phyloP scores from a whole-genome alignment of 805 yeast species.

The Candida golubevii region DNA sequence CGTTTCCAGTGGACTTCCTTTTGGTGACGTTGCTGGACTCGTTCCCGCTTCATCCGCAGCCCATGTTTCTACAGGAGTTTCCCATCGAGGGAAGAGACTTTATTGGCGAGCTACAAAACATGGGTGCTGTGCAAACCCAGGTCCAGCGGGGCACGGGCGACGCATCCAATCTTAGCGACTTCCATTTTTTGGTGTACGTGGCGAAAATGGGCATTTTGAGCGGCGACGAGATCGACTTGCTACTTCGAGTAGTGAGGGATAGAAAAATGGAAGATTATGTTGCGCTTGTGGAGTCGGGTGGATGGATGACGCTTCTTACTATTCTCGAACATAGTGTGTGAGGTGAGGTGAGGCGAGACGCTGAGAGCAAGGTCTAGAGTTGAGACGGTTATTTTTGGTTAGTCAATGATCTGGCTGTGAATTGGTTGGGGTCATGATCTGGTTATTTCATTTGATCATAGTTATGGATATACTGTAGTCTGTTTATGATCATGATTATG shows the following conservation, averaged over 20 bases:
- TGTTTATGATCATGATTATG: no score
- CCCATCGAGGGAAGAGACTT: conserved; percentile 79
- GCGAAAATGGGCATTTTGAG: conserved; percentile 54
- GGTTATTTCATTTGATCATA: no score
- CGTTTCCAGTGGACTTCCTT: conserved; percentile 36
- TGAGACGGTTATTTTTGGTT: no score
- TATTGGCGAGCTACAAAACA: conserved; percentile 70
- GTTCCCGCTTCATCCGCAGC: conserved; percentile 64
- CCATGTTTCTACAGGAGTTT: conserved; percentile 52
- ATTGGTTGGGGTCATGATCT: no score
- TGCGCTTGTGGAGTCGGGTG: conserved; percentile 56
- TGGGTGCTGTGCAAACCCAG: conserved; percentile 48
- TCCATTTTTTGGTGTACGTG: conserved; percentile 68
- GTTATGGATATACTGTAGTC: no score
- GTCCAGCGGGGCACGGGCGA: conserved; percentile 36
- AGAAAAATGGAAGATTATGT: conserved; percentile 43
- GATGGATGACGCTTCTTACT: conserved; percentile 79
- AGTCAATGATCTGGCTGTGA: no score
- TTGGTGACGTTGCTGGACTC: conserved; percentile 89
- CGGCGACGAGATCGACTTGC: conserved; percentile 46
- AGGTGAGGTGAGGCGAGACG: no score
- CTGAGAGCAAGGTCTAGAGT: no score
- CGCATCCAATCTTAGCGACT: conserved; percentile 50
- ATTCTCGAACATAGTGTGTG: conserved; percentile 34
- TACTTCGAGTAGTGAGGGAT: conserved; percentile 45